Evolutionary conservation across 371 early-diverging fungal genomes (phyloP).

Genomic region (Coelomomyces lativittatus): DNA sequence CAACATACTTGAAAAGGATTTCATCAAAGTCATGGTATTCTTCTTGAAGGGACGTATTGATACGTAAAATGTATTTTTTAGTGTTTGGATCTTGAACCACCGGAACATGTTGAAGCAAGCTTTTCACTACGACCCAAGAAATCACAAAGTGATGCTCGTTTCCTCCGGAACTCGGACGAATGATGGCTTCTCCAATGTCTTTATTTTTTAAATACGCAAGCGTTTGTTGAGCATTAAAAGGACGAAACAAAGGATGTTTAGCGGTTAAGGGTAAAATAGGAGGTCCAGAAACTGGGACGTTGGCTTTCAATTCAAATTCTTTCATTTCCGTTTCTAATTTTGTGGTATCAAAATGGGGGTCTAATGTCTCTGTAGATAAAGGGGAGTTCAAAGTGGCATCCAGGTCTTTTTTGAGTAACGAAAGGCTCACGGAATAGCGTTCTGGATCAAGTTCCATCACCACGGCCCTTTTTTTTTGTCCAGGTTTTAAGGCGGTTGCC

Average conservation of each 20-base stretch:
- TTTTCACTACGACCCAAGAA: conserved; percentile 77
- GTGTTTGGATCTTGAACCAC: conserved; percentile 11
- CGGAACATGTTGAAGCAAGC: conserved; percentile 72
- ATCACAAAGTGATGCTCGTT: conserved; percentile 67
- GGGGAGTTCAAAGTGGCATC: conserved; percentile 6
- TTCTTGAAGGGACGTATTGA: no score
- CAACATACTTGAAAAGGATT: background rate
- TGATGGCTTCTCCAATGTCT: conserved; percentile 62
- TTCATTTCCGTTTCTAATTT: conserved; percentile 17
- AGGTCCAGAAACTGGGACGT: background rate
- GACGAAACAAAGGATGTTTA: conserved; percentile 62
- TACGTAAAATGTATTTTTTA: conserved; percentile 16
- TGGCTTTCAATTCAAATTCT: conserved; percentile 6
- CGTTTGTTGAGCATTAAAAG: conserved; percentile 51
- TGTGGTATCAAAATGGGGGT: conserved; percentile 49
- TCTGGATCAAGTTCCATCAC: conserved; percentile 61
- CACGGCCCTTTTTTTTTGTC: conserved; percentile 51
- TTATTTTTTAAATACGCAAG: conserved; percentile 47
- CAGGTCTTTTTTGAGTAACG: conserved; percentile 19
- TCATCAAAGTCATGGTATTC: conserved; percentile 29
- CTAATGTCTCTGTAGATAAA: conserved; percentile 7
- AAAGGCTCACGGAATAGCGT: conserved; percentile 55
- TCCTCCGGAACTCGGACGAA: conserved; percentile 79
- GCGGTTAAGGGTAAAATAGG: background rate
- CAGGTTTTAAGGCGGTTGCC: conserved; percentile 37